These are phyloP conservation scores for Jackrogersella multiformis DNA, from an alignment of 495 filamentous ascomycete species.

Conservation along the genomic window DNA sequence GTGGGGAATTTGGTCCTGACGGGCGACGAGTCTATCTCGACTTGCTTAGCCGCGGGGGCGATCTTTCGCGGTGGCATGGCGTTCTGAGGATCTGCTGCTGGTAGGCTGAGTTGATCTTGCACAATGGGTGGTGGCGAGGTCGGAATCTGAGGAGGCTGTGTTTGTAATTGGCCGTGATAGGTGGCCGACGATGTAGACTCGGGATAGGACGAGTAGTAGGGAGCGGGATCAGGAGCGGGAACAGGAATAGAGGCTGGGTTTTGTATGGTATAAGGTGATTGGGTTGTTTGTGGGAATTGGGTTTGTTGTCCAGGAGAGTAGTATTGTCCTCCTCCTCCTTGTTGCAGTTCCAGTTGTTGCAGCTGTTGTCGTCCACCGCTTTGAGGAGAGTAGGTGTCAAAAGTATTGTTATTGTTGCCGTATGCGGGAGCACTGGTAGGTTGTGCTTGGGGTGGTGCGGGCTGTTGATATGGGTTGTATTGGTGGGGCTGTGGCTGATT, in stretches of 20 bases:
- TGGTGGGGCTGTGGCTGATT: conserved; percentile 40
- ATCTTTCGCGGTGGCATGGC: conserved; percentile 57
- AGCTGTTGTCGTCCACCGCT: conserved; percentile 16
- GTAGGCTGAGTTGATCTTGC: conserved; percentile 39
- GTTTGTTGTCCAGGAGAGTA: conserved; percentile 30
- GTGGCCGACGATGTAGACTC: conserved; percentile 26
- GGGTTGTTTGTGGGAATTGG: conserved; percentile 25
- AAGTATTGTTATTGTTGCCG: conserved; percentile 28
- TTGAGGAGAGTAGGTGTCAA: conserved; percentile 31
- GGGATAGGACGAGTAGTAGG: conserved; percentile 38
- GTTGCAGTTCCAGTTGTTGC: conserved; percentile 19
- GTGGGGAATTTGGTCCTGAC: conserved; percentile 98
- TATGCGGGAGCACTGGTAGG: conserved; percentile 37
- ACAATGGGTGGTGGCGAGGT: conserved; percentile 34
- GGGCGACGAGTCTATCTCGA: conserved; percentile 65
- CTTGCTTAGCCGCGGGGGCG: conserved; percentile 41
- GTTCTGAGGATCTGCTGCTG: conserved; percentile 32
- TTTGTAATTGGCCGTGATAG: conserved; percentile 29
- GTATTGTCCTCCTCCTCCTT: conserved; percentile 25
- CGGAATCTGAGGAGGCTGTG: conserved; percentile 24
- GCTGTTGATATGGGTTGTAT: conserved; percentile 36
- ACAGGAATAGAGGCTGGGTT: conserved; percentile 11
- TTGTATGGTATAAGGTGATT: conserved; percentile 29
- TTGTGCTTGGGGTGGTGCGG: conserved; percentile 28
- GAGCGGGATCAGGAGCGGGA: background rate